These are phyloP conservation scores for Neurospora pannonica DNA, from an alignment of 495 filamentous ascomycete genomes.

Conservation along the genomic window DNA sequence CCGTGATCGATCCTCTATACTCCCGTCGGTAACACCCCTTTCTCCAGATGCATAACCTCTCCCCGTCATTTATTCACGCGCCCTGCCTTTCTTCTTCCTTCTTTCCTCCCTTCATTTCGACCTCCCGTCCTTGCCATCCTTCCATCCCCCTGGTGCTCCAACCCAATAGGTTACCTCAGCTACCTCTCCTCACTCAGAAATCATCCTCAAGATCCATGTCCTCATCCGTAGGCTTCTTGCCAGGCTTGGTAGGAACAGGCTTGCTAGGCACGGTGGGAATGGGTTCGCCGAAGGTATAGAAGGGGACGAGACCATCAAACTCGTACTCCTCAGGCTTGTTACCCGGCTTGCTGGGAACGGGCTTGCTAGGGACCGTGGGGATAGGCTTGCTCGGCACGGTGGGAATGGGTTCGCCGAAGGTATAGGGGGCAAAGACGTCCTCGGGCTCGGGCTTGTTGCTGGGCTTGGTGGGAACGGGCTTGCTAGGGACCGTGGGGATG, in stretches of 20 bases:
- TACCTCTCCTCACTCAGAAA: not conserved
- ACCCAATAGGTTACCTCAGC: not conserved
- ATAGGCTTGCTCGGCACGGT: not conserved
- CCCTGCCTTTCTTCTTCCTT: not conserved
- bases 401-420: not conserved
- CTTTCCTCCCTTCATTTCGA: not conserved
- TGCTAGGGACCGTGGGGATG: not conserved
- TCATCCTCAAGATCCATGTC: not conserved
- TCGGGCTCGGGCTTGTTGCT: not conserved
- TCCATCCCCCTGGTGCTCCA: not conserved
- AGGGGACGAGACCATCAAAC: not conserved
- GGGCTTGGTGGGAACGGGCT: not conserved
- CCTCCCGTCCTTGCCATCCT: not conserved
- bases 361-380: not conserved
- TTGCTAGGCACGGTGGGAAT: not conserved
- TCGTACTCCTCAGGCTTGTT: not conserved
- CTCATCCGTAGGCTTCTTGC: not conserved
- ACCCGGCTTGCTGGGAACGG: not conserved
- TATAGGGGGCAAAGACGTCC: not conserved
- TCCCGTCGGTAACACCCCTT: not conserved
- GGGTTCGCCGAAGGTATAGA: not conserved
- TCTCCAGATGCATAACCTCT: not conserved
- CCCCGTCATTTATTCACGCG: not conserved
- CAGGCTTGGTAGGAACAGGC: not conserved
- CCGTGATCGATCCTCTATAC: not conserved